Evolutionary conservation across 768 basidiomycete genomes (phyloP), one percentile per base, ranked within the genome.

Genomic region (Hypsizygus marmoreus): DNA sequence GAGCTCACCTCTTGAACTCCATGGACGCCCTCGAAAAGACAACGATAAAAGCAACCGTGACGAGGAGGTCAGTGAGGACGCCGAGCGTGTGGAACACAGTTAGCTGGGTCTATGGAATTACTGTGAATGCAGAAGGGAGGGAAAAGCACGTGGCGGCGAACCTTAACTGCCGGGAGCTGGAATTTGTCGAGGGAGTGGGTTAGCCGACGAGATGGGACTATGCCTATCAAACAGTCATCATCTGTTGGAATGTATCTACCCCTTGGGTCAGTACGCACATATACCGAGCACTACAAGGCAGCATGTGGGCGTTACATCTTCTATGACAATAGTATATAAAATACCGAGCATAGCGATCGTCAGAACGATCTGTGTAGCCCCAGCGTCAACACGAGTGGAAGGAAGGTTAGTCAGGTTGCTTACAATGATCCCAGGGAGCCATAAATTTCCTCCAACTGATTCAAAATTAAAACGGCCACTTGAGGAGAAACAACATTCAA

Each of bases 11-110:
- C 30, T 13, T 41, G 31, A 42, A 41, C 14, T 23, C 30, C 20
- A 26, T 25, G 7, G 9, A 8, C n/a, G n/a, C 25, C 6, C 29
- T 22, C 4, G 37, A 47, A 8, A 51, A 41, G 6, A 28, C n/a
- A 14, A 12, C 23, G n/a, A n/a, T 47, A 9, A 50, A 31, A 34
- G 36, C 25, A 6, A 41, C 20, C 3, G 44, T 47, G 22, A 47
- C 33, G n/a, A 51, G n/a, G 12, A 46, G 24, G 17, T 51, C 50
- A 11, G 38, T 35, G 19, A 47, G 8, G 6, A 37, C 20, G 14
- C 26, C 45, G n/a, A 40, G 28, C 6, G 9, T 25, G 25, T 51
- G 50, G 23, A 29, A 51, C 12, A 28, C 12, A 2, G 32, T 32
- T 8, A 47, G 2, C 35, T 35, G 16, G 14, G 41, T 28, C 50